These are phyloP conservation scores for Cladobotryum mycophilum DNA, from an alignment of 2,329 filamentous ascomycete genomes.

Conservation along the genomic window DNA sequence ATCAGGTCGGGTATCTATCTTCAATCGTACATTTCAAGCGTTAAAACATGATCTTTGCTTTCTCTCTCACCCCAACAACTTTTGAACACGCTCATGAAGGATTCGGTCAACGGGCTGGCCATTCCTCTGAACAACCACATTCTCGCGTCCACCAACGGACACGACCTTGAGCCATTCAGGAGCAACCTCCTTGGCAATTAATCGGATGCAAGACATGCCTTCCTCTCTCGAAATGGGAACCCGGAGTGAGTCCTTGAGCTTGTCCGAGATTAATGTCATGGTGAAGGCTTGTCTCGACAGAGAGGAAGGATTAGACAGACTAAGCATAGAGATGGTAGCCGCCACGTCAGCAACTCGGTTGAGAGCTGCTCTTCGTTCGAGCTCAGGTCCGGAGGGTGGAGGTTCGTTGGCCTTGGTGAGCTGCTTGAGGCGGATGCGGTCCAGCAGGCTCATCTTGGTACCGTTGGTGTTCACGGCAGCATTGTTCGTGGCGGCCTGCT, in stretches of 20 bases:
- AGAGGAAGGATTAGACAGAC: slow-evolving; percentile 41
- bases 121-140: slow-evolving; percentile 48
- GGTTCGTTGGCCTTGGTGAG: slow-evolving; percentile 50
- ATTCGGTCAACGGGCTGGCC: slow-evolving; percentile 33
- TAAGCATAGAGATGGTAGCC: slow-evolving; percentile 61
- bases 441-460: slow-evolving; percentile 61
- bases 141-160: slow-evolving; percentile 46
- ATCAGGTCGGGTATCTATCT: neutral
- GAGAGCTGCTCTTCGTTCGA: slow-evolving; percentile 58
- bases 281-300: slow-evolving; percentile 58
- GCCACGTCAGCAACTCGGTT: slow-evolving; percentile 64
- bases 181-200: slow-evolving; percentile 49
- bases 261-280: slow-evolving; percentile 56
- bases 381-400: slow-evolving; percentile 50
- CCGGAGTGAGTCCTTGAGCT: slow-evolving; percentile 61
- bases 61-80: slow-evolving; percentile 16
- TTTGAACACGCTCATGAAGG: slow-evolving; percentile 32
- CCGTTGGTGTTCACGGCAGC: slow-evolving; percentile 36
- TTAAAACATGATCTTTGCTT: too few species aligned
- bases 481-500: slow-evolving; percentile 25
- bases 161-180: slow-evolving; percentile 52
- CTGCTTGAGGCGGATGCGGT: slow-evolving; percentile 69
- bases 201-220: slow-evolving; percentile 41
- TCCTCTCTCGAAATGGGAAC: slow-evolving; percentile 49
- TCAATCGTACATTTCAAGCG: neutral